Conservation (phyloP, 768 basidiomycete genomes). For the Tricholoma hemisulphureum region DNA sequence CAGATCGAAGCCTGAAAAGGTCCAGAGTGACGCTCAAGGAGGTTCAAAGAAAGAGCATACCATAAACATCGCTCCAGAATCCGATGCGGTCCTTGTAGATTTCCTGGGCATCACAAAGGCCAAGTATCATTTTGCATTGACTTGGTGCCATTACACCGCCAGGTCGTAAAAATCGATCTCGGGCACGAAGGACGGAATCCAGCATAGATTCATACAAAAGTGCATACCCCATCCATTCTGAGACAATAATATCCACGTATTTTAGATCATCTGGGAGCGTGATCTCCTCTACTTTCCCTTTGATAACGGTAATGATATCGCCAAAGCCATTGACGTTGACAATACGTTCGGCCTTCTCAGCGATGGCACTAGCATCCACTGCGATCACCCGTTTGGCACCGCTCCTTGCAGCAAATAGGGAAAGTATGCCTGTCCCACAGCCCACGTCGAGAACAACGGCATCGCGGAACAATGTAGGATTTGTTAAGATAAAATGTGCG, state of each 20-base stretch:
- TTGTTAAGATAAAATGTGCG: constrained; percentile 85
- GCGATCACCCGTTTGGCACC: constrained; percentile 91
- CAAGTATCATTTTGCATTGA: constrained; percentile 84
- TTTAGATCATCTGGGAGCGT: constrained; percentile 64
- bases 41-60: constrained; percentile 38
- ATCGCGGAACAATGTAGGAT: constrained; percentile 76
- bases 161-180: constrained; percentile 80
- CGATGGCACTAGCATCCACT: constrained; percentile 87
- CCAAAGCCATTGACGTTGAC: constrained; percentile 73
- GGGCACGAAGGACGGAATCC: constrained; percentile 86
- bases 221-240: constrained; percentile 97
- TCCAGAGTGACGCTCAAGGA: not conserved
- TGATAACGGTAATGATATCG: constrained; percentile 80
- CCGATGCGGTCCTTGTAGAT: constrained; percentile 77
- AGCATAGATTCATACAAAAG: constrained; percentile 96
- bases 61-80: constrained; percentile 92
- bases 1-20: constrained; percentile 75
- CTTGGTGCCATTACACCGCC: constrained; percentile 88
- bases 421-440: constrained; percentile 92
- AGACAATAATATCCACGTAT: constrained; percentile 91
- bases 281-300: constrained; percentile 90
- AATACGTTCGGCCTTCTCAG: constrained; percentile 72
- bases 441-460: constrained; percentile 93
- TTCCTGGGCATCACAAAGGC: constrained; percentile 73
- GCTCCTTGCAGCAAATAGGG: constrained; percentile 83